Base-by-base conservation (phyloP, 441 rosid species). In the Brassica hybrid region DNA sequence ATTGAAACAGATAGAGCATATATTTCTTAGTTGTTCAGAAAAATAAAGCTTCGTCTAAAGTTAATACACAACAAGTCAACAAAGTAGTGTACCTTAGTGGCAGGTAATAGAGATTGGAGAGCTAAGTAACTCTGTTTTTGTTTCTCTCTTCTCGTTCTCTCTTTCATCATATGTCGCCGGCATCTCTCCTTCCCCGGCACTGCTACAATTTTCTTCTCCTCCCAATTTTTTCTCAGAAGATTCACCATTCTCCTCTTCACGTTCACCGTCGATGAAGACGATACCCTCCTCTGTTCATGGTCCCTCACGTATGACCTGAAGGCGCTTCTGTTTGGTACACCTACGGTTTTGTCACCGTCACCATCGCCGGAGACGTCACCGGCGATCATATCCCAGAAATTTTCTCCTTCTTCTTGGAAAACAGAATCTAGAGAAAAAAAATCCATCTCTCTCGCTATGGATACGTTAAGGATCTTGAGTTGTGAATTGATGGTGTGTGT, bases 91-190 rank as follows among this genome's bases (percentile, higher is more conserved):
- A 79, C 79, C 75, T 74, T 79, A 32, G 79, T 63, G 41, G 62
- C 67, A 56, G 90, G 93, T 70, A 89, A 21, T 16, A 84, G 30
- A 65, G 94, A 81, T 58, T 78, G 90, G 36, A 89, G 83, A 61
- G 83, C 83, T 5, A 62, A 65, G 83, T 81, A 91, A 52, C 81
- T 82, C 18, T 80, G 78, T 82, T 79, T 88, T 82, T 89, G 93
- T 78, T 68, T 86, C 73, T 81, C 85, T 79, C 97, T 81, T 68
- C 97, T 83, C 43, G 78, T 32, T 81, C 97, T 79, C 72, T 91
- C 97, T 64, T 79, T 84, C 75, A 89, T 34, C 87, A 76, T 84
- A 72, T 86, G 93, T 7, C 68, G 77, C 68, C 78, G 62, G 43
- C 82, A 45, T 50, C 86, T 79, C 1, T 71, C 74, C 23, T 80